Evolutionary conservation across 495 filamentous ascomycete genomes (phyloP), one percentile per base, ranked within the genome.

Genomic region (Geopyxis carbonaria): DNA sequence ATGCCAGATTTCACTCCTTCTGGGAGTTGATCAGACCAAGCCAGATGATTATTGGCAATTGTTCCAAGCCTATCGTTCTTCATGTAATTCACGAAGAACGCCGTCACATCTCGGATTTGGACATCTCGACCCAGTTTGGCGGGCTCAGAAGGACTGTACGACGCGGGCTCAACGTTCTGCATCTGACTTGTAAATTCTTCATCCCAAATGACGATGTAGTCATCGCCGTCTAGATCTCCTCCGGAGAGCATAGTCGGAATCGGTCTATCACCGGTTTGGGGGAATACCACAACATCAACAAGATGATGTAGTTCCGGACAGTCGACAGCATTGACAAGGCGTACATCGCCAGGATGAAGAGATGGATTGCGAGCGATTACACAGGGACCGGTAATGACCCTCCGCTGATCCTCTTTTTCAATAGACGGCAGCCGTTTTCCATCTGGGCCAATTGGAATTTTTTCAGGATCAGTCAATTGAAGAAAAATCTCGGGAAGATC

Each of bases 191-290:
- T 30, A 4, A 99, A 63, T 31, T 76, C 69, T 23, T 64, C 50
- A 47, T 99, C 85, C 89, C 89, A 99, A 24, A 94, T 80, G 14
- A 95, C 77, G 18, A 93, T 68, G 52, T 79, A 99, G 53, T 95
- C 91, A 48, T 99, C 89, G 0, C 89, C 89, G 58, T 99, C 89
- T 2, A 99, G 64, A 56, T 99, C 89, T 4, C 89, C 91, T 2
- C 89, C 89, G 4, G 89, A 92, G 46, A 85, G 89, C 89, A 95
- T 95, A 44, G 76, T 80, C 5, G 84, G 69, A 19, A 99, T 58
- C 46, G 86, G 82, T 27, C 77, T 66, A 57, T 95, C 86, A 0
- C 89, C 89, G 0, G 65, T 76, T 28, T 78, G 70, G 0, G 89
- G 84, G 28, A 99, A 73, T 4, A 93, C 84, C 15, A 95, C 76